These are phyloP conservation scores for Metschnikowia lunata DNA, from an alignment of 805 yeast species.

Conservation along the genomic window DNA sequence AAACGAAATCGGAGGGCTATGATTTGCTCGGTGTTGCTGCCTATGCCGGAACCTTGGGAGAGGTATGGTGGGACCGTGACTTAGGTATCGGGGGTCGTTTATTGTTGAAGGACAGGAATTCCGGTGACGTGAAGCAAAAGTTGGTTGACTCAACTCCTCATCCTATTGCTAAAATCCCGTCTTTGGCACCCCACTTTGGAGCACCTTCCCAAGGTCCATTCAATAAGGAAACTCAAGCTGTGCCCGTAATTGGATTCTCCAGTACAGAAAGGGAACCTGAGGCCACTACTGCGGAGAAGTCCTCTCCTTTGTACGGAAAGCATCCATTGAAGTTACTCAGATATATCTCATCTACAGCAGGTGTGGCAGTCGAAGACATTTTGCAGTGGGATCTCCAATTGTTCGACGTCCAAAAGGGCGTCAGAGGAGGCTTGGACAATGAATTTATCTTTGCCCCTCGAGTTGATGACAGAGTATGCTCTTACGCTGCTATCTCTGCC, in stretches of 20 bases:
- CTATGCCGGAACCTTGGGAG: slow-evolving; percentile 65
- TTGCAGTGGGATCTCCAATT: slow-evolving; percentile 72
- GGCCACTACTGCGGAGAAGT: slow-evolving; percentile 54
- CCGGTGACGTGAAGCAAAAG: slow-evolving; percentile 35
- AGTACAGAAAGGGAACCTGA: slow-evolving; percentile 37
- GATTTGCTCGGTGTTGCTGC: slow-evolving; percentile 81
- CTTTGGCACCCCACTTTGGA: slow-evolving; percentile 87
- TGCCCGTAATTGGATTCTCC: slow-evolving; percentile 68
- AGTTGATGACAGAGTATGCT: slow-evolving; percentile 79
- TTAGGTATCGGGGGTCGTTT: slow-evolving; percentile 80
- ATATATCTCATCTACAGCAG: slow-evolving; percentile 60
- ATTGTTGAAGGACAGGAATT: slow-evolving; percentile 38
- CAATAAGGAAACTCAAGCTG: slow-evolving; percentile 71
- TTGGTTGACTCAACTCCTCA: slow-evolving; percentile 57
- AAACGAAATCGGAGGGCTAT: slow-evolving; percentile 62
- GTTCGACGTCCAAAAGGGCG: slow-evolving; percentile 77
- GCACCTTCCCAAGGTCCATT: slow-evolving; percentile 62
- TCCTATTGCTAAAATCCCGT: slow-evolving; percentile 77
- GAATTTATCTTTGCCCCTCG: slow-evolving; percentile 82
- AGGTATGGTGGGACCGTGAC: slow-evolving; percentile 81
- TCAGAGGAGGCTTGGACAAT: slow-evolving; percentile 69
- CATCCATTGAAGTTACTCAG: slow-evolving; percentile 68
- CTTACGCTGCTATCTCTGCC: slow-evolving; percentile 65
- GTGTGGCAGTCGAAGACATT: slow-evolving; percentile 55
- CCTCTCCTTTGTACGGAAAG: slow-evolving; percentile 61